phyloP scores from a whole-genome alignment of 2,329 filamentous ascomycete species.

The Colletotrichum spaethianum region DNA sequence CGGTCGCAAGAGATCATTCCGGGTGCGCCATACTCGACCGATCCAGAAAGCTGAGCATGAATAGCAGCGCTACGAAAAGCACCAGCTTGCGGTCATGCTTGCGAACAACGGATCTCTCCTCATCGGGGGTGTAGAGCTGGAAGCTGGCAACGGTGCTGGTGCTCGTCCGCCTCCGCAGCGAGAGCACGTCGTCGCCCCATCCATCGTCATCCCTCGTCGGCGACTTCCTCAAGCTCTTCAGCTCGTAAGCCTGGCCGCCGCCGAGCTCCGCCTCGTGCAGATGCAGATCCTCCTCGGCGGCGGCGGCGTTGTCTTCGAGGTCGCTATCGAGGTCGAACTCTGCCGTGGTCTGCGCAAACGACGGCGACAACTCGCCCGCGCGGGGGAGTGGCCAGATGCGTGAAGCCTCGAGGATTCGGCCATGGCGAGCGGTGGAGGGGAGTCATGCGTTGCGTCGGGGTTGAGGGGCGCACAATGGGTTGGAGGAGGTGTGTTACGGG shows the following conservation, averaged over 20 bases:
- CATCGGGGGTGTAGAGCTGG: conserved; percentile 70
- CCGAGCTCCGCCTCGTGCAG: conserved; percentile 46
- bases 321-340: conserved; percentile 54
- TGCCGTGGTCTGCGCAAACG: conserved; percentile 57
- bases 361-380: conserved; percentile 48
- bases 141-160: conserved; percentile 54
- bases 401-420: conserved; percentile 14
- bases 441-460: conserved; percentile 7
- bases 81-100: conserved; percentile 86
- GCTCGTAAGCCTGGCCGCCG: conserved; percentile 52
- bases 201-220: conserved; percentile 45
- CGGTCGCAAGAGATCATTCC: not conserved
- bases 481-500: not conserved
- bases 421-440: conserved; percentile 16
- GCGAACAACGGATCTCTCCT: conserved; percentile 78
- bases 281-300: conserved; percentile 45
- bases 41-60: conserved; percentile 88
- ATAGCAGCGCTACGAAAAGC: conserved; percentile 84
- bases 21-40: conserved; percentile 76
- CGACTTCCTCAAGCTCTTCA: conserved; percentile 41
- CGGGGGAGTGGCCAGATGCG: conserved; percentile 1
- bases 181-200: conserved; percentile 50
- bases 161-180: conserved; percentile 45
- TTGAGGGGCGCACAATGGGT: not conserved
- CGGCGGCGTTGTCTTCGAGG: conserved; percentile 48